phyloP scores from a whole-genome alignment of 768 basidiomycete genomes.

The Pholiota microspora region DNA sequence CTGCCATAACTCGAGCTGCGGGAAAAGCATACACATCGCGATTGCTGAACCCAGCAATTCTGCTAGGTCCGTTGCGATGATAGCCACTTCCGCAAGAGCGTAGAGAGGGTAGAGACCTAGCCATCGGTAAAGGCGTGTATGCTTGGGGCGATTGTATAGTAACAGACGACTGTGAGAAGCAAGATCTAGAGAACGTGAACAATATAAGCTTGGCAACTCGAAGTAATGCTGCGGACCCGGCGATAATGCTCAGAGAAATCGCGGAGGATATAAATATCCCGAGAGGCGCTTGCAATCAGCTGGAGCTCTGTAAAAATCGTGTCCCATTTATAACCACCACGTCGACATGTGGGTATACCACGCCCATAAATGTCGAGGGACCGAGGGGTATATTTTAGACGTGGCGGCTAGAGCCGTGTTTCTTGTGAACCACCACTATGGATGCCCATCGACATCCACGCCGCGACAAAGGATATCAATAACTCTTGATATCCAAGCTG shows the following conservation, averaged over 20 bases:
- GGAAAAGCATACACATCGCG: slow-evolving; percentile 74
- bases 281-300: neutral
- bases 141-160: slow-evolving; percentile 60
- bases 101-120: slow-evolving; percentile 66
- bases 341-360: neutral
- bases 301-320: neutral
- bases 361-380: neutral
- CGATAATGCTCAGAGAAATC: neutral
- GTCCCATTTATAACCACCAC: neutral
- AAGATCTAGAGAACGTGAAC: slow-evolving; percentile 31
- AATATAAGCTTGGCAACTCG: neutral
- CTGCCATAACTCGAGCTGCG: slow-evolving; percentile 64
- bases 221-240: slow-evolving; percentile 10
- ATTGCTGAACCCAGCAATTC: slow-evolving; percentile 84
- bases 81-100: slow-evolving; percentile 61
- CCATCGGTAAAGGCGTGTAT: slow-evolving; percentile 57
- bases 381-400: neutral
- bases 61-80: slow-evolving; percentile 77
- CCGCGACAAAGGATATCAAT: neutral
- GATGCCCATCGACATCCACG: neutral
- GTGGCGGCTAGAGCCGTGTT: neutral
- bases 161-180: slow-evolving; percentile 61
- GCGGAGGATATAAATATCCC: neutral
- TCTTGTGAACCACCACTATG: neutral
- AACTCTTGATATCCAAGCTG: neutral